These are phyloP conservation scores for Uronychia setigera DNA, from an alignment of 73 alveolate species.

Conservation along the genomic window DNA sequence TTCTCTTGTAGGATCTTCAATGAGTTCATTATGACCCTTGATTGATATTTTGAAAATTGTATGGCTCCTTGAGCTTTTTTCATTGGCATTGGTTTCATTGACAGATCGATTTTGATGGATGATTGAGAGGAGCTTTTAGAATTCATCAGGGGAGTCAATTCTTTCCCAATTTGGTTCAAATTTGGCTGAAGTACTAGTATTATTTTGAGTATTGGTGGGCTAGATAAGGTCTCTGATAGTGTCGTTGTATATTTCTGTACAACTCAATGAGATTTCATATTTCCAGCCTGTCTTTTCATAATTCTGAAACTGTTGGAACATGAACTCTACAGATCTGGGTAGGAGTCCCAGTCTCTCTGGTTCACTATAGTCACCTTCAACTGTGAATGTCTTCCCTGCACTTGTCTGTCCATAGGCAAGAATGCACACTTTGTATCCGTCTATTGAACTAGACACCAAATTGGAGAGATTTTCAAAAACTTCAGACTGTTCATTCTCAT, in stretches of 20 bases:
- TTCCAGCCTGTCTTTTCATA: slow-evolving; percentile 35
- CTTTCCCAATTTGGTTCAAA: slow-evolving; percentile 32
- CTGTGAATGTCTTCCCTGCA: slow-evolving; percentile 93
- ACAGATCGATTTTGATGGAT: slow-evolving; percentile 82
- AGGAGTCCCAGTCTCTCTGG: slow-evolving; percentile 79
- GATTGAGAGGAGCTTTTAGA: slow-evolving; percentile 46
- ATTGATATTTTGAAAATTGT: slow-evolving; percentile 82
- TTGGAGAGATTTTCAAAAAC: background rate
- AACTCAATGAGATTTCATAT: slow-evolving; percentile 32
- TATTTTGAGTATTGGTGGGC: slow-evolving; percentile 25
- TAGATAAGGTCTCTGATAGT: slow-evolving; percentile 55
- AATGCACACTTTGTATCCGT: slow-evolving; percentile 96
- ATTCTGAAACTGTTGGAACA: slow-evolving; percentile 62
- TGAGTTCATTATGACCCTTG: slow-evolving; percentile 40
- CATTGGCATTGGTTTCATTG: slow-evolving; percentile 87
- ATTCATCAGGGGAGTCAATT: slow-evolving; percentile 29
- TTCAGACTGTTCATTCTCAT: background rate
- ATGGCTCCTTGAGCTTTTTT: slow-evolving; percentile 93
- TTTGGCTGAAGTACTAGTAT: background rate
- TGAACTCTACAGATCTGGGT: slow-evolving; percentile 91
- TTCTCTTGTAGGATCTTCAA: background rate
- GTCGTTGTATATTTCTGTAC: slow-evolving; percentile 66
- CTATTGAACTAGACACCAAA: slow-evolving; percentile 71
- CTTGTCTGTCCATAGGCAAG: slow-evolving; percentile 98
- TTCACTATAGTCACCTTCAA: slow-evolving; percentile 79